Base-by-base conservation (phyloP, 352 stramenopile genomes). In the Pythium phragmitis region DNA sequence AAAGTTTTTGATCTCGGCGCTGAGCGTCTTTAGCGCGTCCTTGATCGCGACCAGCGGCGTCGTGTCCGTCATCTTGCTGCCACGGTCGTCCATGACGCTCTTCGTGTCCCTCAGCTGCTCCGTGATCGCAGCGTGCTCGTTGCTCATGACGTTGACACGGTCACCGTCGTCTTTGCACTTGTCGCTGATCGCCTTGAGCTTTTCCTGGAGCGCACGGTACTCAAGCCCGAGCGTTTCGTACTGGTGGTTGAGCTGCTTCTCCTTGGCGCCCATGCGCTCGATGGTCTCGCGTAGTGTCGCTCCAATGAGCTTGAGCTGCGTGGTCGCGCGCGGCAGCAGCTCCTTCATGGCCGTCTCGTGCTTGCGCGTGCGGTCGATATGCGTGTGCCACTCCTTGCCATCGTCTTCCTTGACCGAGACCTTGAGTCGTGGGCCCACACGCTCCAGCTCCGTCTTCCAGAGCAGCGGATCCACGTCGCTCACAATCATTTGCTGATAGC, bases 31-130 rank as follows among this genome's bases (percentile, higher is more conserved):
- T 52, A 94, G 80, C 47, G 84, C 82, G 41, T 87, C 79, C 63
- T 94, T 94, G 76, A 94, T 93, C 49, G 89, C 74, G 57, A 92
- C 86, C 7, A 93, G 82, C 34, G 86, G 86, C 48, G 82, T 86
- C 51, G 86, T 94, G 67, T 94, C 82, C 9, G 84, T 94, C 86
- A 94, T 92, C 68, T 91, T 94, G 68, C 76, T 86, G 19, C 84
- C 84, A 11, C 83, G 84, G 34, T 86, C 80, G 69, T 93, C 86
- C 80, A 92, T 91, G 37, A 87, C 70, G 37, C 60, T 74, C 69
- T 93, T 94, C 46, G 78, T 87, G 51, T 89, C 79, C 26, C 84
- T 82, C 30, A 94, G 56, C 56, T 91, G 84, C 68, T 94, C 86
- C 2, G 79, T 81, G 39, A 91, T 82, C 46, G 80, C 69, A 17